phyloP scores from a whole-genome alignment of 306 rosid species.

The Hippophae tibetana region DNA sequence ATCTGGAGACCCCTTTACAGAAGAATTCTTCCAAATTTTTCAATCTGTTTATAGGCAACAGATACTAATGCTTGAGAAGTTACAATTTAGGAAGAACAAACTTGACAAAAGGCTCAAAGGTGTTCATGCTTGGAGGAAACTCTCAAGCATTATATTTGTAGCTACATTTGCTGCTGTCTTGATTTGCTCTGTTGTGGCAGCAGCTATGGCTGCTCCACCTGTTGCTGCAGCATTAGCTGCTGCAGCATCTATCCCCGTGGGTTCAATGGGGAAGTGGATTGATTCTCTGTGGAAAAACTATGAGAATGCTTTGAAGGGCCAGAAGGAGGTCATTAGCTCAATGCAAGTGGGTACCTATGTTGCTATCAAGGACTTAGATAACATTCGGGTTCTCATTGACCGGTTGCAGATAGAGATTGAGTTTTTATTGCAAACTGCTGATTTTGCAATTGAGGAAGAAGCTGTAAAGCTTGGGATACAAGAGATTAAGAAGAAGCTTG shows the following conservation, averaged over 20 bases:
- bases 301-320: constrained; percentile 68
- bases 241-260: constrained; percentile 61
- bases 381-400: constrained; percentile 53
- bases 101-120: constrained; percentile 71
- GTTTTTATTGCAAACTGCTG: constrained; percentile 43
- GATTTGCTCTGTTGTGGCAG: constrained; percentile 91
- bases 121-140: constrained; percentile 73
- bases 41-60: constrained; percentile 69
- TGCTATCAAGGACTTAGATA: constrained; percentile 84
- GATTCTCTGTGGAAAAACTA: constrained; percentile 81
- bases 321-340: constrained; percentile 69
- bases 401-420: constrained; percentile 53
- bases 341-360: constrained; percentile 84
- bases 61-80: constrained; percentile 59
- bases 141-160: constrained; percentile 62
- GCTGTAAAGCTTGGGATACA: constrained; percentile 58
- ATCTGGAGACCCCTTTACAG: constrained; percentile 77
- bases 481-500: constrained; percentile 72
- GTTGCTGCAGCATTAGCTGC: constrained; percentile 91
- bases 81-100: constrained; percentile 49
- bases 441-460: constrained; percentile 56
- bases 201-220: constrained; percentile 86
- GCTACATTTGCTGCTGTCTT: constrained; percentile 80
- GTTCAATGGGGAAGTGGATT: constrained; percentile 92
- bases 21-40: constrained; percentile 67